Evolutionary conservation across 2,329 filamentous ascomycete species (phyloP).

Genomic region (Tetracladium maxilliforme): DNA sequence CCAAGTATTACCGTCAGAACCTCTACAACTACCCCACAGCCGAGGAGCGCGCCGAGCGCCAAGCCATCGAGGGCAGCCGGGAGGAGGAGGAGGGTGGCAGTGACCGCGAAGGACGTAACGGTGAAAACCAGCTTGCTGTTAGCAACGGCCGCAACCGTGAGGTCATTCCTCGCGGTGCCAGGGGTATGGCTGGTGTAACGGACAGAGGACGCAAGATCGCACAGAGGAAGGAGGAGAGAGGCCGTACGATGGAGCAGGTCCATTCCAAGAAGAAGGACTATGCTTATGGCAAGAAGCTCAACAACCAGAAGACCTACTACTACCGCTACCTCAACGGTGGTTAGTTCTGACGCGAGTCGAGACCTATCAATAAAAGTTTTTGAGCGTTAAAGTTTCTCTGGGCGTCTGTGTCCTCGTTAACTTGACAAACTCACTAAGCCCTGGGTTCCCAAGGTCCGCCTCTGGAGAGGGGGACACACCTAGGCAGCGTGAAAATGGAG

Average conservation of each 20-base stretch:
- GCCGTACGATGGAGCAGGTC: conserved; percentile 48
- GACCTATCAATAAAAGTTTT: too few species aligned
- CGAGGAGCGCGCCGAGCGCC: conserved; percentile 58
- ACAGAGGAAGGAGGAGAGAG: conserved; percentile 52
- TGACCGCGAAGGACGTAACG: background rate
- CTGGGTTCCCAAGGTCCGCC: too few species aligned
- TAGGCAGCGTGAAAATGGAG: too few species aligned
- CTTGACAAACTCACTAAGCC: too few species aligned
- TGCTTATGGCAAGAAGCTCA: too few species aligned
- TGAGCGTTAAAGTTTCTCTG: too few species aligned
- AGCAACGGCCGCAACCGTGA: conserved; percentile 25
- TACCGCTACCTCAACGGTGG: conserved; percentile 30
- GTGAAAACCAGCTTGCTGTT: conserved; percentile 18
- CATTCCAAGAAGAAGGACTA: conserved; percentile 49
- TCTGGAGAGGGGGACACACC: too few species aligned
- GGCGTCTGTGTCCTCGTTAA: too few species aligned
- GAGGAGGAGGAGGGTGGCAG: conserved; percentile 20
- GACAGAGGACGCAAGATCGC: conserved; percentile 60
- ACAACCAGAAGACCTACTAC: conserved; percentile 59
- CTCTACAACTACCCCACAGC: conserved; percentile 68
- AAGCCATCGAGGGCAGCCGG: conserved; percentile 39
- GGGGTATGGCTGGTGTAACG: conserved; percentile 64
- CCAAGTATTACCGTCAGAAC: conserved; percentile 87
- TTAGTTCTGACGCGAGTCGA: too few species aligned
- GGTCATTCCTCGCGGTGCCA: conserved; percentile 50